Conservation (phyloP, 352 stramenopile species). For the Globisporangium mamillatum region DNA sequence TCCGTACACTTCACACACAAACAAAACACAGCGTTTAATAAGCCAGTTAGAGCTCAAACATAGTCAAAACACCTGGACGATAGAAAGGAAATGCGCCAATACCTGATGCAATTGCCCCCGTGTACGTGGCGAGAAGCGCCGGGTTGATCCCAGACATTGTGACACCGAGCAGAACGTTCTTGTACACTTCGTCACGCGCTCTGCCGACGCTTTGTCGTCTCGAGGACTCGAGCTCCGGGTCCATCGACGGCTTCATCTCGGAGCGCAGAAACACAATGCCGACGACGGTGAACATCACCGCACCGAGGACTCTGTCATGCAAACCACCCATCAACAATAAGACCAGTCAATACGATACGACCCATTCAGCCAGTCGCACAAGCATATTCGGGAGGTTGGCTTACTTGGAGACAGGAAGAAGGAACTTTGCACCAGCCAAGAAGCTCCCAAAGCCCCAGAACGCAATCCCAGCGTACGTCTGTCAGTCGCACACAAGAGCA, state of each 20-base stretch:
- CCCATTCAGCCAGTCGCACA: neutral
- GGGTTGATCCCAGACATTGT: constrained; percentile 89
- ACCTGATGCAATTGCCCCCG: constrained; percentile 85
- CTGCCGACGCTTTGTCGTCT: constrained; percentile 48
- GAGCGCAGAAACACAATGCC: constrained; percentile 78
- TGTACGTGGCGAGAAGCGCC: constrained; percentile 82
- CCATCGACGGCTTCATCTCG: constrained; percentile 74
- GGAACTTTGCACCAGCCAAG: constrained; percentile 75
- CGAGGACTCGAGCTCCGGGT: constrained; percentile 48
- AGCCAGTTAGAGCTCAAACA: neutral
- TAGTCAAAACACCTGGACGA: neutral
- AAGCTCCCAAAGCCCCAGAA: constrained; percentile 91
- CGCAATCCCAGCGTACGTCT: constrained; percentile 86
- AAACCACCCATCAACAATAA: constrained; percentile 3
- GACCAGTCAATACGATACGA: constrained; percentile 3
- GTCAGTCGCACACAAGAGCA: constrained; percentile 2
- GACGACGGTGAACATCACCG: constrained; percentile 83
- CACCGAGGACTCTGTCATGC: constrained; percentile 62
- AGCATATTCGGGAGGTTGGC: constrained; percentile 6
- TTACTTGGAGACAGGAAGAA: constrained; percentile 85
- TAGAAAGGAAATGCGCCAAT: neutral
- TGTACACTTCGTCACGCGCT: constrained; percentile 64
- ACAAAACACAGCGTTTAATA: neutral
- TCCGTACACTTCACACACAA: constrained; percentile 51
- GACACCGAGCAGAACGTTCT: constrained; percentile 82